Evolutionary conservation across 441 rosid genomes (phyloP).

Genomic region (Geranium incanum): DNA sequence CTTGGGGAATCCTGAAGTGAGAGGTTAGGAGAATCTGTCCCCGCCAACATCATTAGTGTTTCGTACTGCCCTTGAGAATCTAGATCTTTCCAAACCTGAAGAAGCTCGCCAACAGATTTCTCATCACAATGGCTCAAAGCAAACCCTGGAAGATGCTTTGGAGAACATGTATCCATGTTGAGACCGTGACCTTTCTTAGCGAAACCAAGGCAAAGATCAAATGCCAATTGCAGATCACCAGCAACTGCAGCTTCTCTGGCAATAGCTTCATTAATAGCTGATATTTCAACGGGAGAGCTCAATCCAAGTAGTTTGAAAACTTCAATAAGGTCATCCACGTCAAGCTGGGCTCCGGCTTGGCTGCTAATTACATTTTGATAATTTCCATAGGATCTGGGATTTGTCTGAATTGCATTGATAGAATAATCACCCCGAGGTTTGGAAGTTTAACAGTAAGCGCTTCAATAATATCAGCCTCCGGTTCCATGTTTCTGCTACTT

Average conservation of each 20-base stretch:
- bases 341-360: slow-evolving; percentile 83
- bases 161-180: slow-evolving; percentile 69
- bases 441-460: slow-evolving; percentile 90
- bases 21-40: slow-evolving; percentile 43
- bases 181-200: slow-evolving; percentile 88
- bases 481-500: slow-evolving; percentile 69
- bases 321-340: slow-evolving; percentile 85
- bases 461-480: slow-evolving; percentile 75
- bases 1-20: slow-evolving; percentile 30
- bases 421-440: slow-evolving; percentile 82
- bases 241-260: slow-evolving; percentile 99
- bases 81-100: slow-evolving; percentile 95
- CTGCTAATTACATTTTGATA: slow-evolving; percentile 83
- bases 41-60: slow-evolving; percentile 49
- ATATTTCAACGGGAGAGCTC: slow-evolving; percentile 63
- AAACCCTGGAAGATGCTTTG: slow-evolving; percentile 81
- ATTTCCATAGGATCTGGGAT: slow-evolving; percentile 95
- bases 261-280: slow-evolving; percentile 89
- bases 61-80: slow-evolving; percentile 86
- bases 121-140: slow-evolving; percentile 92
- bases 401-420: slow-evolving; percentile 92
- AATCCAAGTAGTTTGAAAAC: slow-evolving; percentile 94
- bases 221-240: slow-evolving; percentile 95
- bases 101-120: slow-evolving; percentile 85
- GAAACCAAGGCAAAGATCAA: slow-evolving; percentile 81